Conservation (phyloP, 306 rosid genomes). For the Vigna trinervia region DNA sequence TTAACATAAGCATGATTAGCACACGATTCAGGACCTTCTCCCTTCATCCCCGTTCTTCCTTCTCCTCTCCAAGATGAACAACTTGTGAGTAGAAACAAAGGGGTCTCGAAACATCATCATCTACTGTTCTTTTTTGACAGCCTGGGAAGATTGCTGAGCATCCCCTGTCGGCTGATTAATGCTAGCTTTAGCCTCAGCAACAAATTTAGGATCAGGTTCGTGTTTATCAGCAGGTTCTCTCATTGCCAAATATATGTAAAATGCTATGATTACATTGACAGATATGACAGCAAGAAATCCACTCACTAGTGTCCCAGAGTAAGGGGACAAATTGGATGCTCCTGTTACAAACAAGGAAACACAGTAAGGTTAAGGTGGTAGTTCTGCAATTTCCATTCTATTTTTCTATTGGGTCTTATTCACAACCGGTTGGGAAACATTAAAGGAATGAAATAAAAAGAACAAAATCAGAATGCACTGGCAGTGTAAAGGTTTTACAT, state of each 20-base stretch:
- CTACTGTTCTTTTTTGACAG: conserved; percentile 74
- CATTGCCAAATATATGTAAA: conserved; percentile 88
- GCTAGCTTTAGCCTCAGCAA: conserved; percentile 87
- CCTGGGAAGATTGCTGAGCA: conserved; percentile 53
- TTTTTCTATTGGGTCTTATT: not conserved
- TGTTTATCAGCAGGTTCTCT: conserved; percentile 80
- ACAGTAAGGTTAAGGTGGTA: not conserved
- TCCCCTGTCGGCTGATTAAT: conserved; percentile 54
- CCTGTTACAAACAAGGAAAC: conserved; percentile 55
- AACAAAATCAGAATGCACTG: not conserved
- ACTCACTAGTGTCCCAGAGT: conserved; percentile 77
- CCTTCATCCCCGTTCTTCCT: conserved; percentile 45
- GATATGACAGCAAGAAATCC: conserved; percentile 94
- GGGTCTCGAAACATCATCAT: conserved; percentile 8
- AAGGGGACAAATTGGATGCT: conserved; percentile 63
- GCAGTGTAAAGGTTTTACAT: not conserved
- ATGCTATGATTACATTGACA: conserved; percentile 78
- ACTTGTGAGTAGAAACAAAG: conserved; percentile 24
- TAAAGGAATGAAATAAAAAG: not conserved
- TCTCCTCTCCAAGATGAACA: conserved; percentile 33
- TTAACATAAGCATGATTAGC: conserved; percentile 31
- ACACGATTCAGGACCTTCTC: conserved; percentile 46
- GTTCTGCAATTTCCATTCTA: conserved; percentile 27
- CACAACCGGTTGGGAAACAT: not conserved
- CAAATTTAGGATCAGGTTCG: conserved; percentile 79